These are phyloP conservation scores for Kodamaea plutei DNA, from an alignment of 1,139 yeast species.

Conservation along the genomic window DNA sequence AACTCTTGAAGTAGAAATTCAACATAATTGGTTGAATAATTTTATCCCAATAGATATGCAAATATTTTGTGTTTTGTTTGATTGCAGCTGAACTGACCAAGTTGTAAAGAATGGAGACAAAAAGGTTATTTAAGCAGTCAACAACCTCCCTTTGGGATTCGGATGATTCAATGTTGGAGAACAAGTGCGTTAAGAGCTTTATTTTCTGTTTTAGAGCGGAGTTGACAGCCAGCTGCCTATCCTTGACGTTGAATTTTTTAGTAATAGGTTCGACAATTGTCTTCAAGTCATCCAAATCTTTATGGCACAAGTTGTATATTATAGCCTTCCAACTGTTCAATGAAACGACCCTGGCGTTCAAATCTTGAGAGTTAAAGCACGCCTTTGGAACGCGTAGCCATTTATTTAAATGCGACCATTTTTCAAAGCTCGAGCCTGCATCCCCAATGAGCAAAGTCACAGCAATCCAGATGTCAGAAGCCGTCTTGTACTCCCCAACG, in stretches of 20 bases:
- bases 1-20: constrained; percentile 32
- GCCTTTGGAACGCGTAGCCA: constrained; percentile 35
- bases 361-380: constrained; percentile 26
- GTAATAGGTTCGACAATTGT: constrained; percentile 17
- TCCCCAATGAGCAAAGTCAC: constrained; percentile 30
- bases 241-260: constrained; percentile 11
- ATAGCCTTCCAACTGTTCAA: constrained; percentile 38
- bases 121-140: constrained; percentile 27
- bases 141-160: constrained; percentile 24
- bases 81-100: constrained; percentile 23
- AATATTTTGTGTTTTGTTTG: constrained; percentile 20
- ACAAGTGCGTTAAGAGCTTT: constrained; percentile 26
- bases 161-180: constrained; percentile 21
- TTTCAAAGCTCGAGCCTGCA: constrained; percentile 23
- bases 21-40: constrained; percentile 30
- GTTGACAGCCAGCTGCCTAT: constrained; percentile 15
- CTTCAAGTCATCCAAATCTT: constrained; percentile 26
- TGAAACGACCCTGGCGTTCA: constrained; percentile 25
- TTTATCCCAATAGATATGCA: constrained; percentile 38
- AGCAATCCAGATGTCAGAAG: constrained; percentile 44
- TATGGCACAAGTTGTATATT: constrained; percentile 31
- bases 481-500: constrained; percentile 26
- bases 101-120: constrained; percentile 31
- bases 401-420: constrained; percentile 27
- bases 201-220: constrained; percentile 24